These are phyloP conservation scores for Nematodospora valgi DNA, from an alignment of 805 yeast species.

Conservation along the genomic window DNA sequence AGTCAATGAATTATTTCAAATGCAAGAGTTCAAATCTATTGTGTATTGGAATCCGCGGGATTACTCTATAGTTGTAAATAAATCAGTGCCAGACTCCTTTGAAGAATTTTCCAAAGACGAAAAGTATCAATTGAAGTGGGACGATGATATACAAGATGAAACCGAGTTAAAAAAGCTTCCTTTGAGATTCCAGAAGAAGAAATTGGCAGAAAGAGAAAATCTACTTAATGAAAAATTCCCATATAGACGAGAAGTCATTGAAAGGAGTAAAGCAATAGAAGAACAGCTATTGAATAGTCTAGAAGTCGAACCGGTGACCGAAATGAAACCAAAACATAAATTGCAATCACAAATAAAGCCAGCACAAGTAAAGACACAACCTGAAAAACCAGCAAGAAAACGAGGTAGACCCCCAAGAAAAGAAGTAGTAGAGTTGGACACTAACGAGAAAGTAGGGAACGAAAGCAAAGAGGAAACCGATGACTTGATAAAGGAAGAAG, in stretches of 20 bases:
- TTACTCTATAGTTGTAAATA: constrained; percentile 18
- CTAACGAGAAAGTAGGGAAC: constrained; percentile 4
- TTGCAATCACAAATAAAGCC: background rate
- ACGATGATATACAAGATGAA: constrained; percentile 18
- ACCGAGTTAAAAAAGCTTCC: constrained; percentile 30
- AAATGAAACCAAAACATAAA: background rate
- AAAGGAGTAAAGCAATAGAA: constrained; percentile 20
- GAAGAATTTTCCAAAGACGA: constrained; percentile 27
- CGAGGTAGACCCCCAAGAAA: background rate
- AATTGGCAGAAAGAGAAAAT: constrained; percentile 30
- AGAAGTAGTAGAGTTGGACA: constrained; percentile 3
- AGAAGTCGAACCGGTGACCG: constrained; percentile 5
- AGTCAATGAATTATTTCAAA: constrained; percentile 61
- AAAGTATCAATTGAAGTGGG: constrained; percentile 31
- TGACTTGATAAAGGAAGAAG: constrained; percentile 7
- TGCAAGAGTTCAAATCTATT: constrained; percentile 57
- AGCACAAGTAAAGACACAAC: background rate
- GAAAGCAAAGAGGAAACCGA: constrained; percentile 10
- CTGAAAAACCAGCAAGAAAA: background rate
- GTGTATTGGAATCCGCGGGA: constrained; percentile 59
- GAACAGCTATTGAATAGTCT: constrained; percentile 10
- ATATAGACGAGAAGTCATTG: constrained; percentile 28
- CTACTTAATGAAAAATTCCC: constrained; percentile 33
- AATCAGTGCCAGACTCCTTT: constrained; percentile 26
- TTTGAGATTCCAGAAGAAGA: constrained; percentile 37